Evolutionary conservation across 495 filamentous ascomycete species (phyloP), one percentile per base, ranked within the genome.

Genomic region (Penicillium samsonianum): DNA sequence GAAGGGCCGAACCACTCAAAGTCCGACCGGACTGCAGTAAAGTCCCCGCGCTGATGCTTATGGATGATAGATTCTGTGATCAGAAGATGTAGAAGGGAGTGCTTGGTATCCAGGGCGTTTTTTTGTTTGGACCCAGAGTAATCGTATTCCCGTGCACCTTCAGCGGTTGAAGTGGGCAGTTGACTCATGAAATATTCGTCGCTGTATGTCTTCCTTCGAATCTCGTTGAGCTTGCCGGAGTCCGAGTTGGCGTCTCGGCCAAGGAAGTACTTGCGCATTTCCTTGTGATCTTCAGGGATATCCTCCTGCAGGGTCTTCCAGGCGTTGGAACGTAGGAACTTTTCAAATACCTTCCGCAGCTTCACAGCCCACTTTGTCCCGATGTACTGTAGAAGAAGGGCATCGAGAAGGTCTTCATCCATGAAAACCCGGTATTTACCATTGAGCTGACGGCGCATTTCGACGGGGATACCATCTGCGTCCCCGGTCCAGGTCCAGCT

Each of bases 361-460:
- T 79, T 71, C 12, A 84, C 78, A 9, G 82, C 77, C 84, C 83
- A 88, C 44, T 76, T 80, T 3, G 83, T 67, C 19, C 86, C 86
- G 37, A 90, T 78, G 50, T 82, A 86, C 49, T 90, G 83, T 9
- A 88, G 69, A 58, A 90, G 78, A 14, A 90, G 78, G 5, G 82
- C 80, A 58, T 88, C 84, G 7, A 88, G 74, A 22, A 89, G 72
- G 58, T 88, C 87, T 59, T 87, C 85, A 42, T 88, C 82, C 81
- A 88, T 86, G 60, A 78, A 81, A 2, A 89, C 73, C 9, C 78
- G 78, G 52, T 83, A 84, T 50, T 80, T 78, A 0, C 85, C 84
- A 56, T 83, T 87, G 31, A 89, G 69, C 53, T 87, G 81, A 12
- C 84, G 78, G 28, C 83, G 76, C 74, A 84, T 81, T 50, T 87